phyloP scores from a whole-genome alignment of 441 rosid species.

The Aleurites moluccanus region DNA sequence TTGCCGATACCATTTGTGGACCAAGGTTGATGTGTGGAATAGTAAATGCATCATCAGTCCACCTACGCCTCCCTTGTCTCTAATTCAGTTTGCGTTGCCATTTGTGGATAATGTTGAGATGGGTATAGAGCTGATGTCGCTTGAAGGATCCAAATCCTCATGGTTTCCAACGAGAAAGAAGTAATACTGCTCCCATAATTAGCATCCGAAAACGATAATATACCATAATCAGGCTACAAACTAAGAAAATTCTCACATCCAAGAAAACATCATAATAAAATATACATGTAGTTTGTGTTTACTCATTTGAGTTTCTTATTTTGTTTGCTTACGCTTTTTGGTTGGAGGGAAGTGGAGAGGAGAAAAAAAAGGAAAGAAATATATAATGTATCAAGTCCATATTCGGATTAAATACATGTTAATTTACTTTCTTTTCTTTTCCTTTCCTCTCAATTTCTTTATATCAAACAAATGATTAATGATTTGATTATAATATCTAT shows the following conservation, averaged over 20 bases:
- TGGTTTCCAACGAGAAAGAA: constrained; percentile 49
- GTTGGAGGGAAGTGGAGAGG: no score
- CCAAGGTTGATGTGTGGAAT: constrained; percentile 78
- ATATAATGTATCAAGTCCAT: no score
- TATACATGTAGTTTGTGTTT: no score
- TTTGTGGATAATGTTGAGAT: constrained; percentile 38
- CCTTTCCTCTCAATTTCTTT: no score
- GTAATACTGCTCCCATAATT: constrained; percentile 36
- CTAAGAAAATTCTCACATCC: constrained; percentile 21
- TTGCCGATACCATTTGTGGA: no score
- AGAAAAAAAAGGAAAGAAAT: no score
- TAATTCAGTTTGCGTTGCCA: constrained; percentile 37
- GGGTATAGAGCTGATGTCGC: constrained; percentile 41
- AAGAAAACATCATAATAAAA: not conserved
- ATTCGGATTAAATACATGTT: no score
- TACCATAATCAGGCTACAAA: constrained; percentile 52
- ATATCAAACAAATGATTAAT: no score
- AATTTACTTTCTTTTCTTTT: no score
- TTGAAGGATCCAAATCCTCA: constrained; percentile 76
- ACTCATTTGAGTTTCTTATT: no score
- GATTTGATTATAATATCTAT: no score
- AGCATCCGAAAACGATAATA: constrained; percentile 38
- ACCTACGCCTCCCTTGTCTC: constrained; percentile 47
- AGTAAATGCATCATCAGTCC: constrained; percentile 60
- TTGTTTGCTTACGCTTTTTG: no score